Evolutionary conservation across 495 filamentous ascomycete genomes (phyloP).

Genomic region (Trichoderma virens): DNA sequence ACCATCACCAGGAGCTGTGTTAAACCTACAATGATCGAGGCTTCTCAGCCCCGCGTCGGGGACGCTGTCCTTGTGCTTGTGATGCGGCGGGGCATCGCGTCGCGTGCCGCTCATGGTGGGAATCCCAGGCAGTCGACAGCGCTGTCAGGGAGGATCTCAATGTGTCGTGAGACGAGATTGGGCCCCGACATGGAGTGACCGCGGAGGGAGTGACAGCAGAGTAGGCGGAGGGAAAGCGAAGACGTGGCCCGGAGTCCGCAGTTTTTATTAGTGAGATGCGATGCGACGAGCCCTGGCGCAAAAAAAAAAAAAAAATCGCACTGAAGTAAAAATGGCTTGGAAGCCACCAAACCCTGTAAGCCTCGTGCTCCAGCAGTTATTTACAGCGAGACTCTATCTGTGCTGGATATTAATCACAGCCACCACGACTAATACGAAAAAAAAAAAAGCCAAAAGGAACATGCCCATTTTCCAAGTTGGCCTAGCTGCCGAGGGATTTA

Average conservation of each 20-base stretch:
- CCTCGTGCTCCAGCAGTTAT: not conserved
- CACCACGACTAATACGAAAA: too few relatives aligned
- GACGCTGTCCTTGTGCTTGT: conserved; percentile 29
- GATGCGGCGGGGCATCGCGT: conserved; percentile 14
- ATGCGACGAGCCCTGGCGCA: not conserved
- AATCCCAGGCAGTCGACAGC: conserved; percentile 15
- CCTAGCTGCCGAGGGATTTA: too few relatives aligned
- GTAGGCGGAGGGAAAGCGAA: not conserved
- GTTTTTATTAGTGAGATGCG: conserved; percentile 3
- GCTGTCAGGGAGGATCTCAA: not conserved
- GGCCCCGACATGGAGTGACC: not conserved
- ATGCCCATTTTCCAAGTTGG: too few relatives aligned
- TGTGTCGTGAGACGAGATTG: not conserved
- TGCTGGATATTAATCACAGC: too few relatives aligned
- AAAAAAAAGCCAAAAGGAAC: too few relatives aligned
- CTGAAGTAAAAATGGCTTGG: not conserved
- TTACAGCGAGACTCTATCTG: too few relatives aligned
- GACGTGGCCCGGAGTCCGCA: not conserved
- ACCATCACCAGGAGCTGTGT: not conserved
- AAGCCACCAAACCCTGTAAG: not conserved
- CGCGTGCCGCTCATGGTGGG: conserved; percentile 19
- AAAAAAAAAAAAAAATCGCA: not conserved
- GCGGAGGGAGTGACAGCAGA: not conserved
- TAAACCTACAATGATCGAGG: conserved; percentile 63
- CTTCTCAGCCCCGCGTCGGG: conserved; percentile 64